phyloP scores from a whole-genome alignment of 129 eudicot genomes.

The Rutidosis leptorrhynchoides region DNA sequence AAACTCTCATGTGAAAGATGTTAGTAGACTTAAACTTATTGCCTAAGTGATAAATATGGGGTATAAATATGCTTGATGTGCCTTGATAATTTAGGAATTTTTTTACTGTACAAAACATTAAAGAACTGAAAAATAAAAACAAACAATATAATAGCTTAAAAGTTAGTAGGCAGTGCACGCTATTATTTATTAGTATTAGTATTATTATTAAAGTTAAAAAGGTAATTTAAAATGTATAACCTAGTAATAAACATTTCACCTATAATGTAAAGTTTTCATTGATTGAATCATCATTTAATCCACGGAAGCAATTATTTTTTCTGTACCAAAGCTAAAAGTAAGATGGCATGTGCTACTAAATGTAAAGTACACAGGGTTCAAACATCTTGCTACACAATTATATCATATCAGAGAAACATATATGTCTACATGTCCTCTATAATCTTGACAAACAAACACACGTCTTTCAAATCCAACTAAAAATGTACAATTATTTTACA shows the following conservation, averaged over 20 bases:
- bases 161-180: too few relatives aligned
- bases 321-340: constrained; percentile 17
- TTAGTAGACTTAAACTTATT: too few relatives aligned
- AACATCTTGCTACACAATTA: constrained; percentile 21
- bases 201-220: too few relatives aligned
- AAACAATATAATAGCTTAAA: too few relatives aligned
- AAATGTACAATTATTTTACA: background rate
- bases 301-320: background rate
- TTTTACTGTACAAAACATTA: too few relatives aligned
- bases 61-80: too few relatives aligned
- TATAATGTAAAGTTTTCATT: background rate
- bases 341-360: constrained; percentile 23
- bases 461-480: background rate
- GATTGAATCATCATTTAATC: background rate
- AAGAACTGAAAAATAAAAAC: too few relatives aligned
- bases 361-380: constrained; percentile 29
- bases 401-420: background rate
- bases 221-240: background rate
- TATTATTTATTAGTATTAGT: too few relatives aligned
- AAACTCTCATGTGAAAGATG: background rate
- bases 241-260: background rate
- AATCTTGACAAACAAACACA: constrained; percentile 11
- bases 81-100: too few relatives aligned
- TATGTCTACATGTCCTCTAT: constrained; percentile 16
- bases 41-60: too few relatives aligned